These are phyloP conservation scores for Cyclotella choctawhatcheeana DNA, from an alignment of 108 stramenopile genomes.

Conservation along the genomic window DNA sequence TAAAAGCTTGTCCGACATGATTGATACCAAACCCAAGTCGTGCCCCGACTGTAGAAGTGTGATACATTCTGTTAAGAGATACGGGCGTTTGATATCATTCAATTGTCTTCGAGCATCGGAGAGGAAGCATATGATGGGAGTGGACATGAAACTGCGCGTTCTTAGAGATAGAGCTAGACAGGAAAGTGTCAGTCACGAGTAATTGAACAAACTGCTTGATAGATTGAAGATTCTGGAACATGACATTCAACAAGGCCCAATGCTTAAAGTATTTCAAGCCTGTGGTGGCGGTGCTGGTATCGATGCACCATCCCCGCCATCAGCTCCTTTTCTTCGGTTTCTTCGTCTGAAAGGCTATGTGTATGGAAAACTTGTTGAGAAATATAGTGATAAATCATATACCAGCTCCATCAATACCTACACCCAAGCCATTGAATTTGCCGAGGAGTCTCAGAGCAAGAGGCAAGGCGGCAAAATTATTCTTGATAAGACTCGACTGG, in stretches of 20 bases:
- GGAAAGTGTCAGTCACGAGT: neutral
- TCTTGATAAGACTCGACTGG: neutral
- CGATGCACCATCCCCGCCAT: constrained; percentile 27
- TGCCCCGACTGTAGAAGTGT: constrained; percentile 52
- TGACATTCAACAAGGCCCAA: constrained; percentile 30
- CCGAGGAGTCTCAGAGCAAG: neutral
- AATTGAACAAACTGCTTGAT: neutral
- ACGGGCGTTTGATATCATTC: constrained; percentile 44
- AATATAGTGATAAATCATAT: constrained; percentile 3
- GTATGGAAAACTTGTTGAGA: constrained; percentile 10
- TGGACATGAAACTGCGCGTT: constrained; percentile 13
- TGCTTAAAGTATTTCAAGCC: constrained; percentile 48
- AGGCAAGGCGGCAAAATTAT: neutral
- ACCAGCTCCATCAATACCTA: neutral
- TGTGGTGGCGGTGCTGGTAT: constrained; percentile 31
- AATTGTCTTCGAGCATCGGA: constrained; percentile 34
- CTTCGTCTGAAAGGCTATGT: constrained; percentile 16
- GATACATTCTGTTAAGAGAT: constrained; percentile 44
- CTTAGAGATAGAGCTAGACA: neutral
- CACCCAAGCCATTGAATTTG: neutral
- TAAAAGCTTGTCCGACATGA: neutral
- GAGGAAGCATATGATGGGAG: constrained; percentile 45
- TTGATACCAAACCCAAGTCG: constrained; percentile 16
- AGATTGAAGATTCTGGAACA: constrained; percentile 12
- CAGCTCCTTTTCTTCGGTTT: constrained; percentile 4